A percentile compares a stretch with the other conserved stretches of the same genome.
These are phyloP conservation scores for Bruguiera gymnorhiza DNA, from an alignment of 345 rosid species.

Conservation along the genomic window DNA sequence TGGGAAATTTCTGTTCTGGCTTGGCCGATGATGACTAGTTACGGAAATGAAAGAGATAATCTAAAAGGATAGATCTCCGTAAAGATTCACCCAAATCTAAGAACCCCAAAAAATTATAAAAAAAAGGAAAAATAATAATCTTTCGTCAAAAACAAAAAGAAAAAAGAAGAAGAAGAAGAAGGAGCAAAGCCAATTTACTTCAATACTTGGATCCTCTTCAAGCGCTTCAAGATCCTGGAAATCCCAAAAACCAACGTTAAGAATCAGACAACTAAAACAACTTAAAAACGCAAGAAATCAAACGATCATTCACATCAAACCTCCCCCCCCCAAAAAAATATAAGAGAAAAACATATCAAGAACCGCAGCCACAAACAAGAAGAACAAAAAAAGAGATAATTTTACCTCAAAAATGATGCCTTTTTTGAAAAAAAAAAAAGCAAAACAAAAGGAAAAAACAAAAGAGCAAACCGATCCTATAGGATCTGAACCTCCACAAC, in stretches of 20 bases:
- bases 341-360: background rate
- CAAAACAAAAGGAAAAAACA: background rate
- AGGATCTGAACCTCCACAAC: slow-evolving; percentile 28
- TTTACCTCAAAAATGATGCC: slow-evolving; percentile 18
- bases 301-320: background rate
- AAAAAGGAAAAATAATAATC: background rate
- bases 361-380: too few species aligned
- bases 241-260: background rate
- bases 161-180: background rate
- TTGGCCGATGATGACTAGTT: background rate
- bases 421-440: background rate
- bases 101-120: background rate
- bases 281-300: background rate
- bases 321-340: background rate
- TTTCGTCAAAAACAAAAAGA: background rate
- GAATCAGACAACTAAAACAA: background rate
- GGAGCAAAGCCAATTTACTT: slow-evolving; percentile 3
- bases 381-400: background rate
- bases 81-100: background rate
- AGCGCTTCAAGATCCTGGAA: slow-evolving; percentile 13
- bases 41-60: background rate
- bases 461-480: slow-evolving; percentile 24
- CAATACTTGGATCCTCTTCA: background rate
- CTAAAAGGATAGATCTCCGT: background rate
- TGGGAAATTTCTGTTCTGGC: background rate